Percentiles rank a stretch among this genome's conserved stretches.
Evolutionary conservation across 2,329 filamentous ascomycete species (phyloP).

Genomic region (Mycocentrospora acerina): DNA sequence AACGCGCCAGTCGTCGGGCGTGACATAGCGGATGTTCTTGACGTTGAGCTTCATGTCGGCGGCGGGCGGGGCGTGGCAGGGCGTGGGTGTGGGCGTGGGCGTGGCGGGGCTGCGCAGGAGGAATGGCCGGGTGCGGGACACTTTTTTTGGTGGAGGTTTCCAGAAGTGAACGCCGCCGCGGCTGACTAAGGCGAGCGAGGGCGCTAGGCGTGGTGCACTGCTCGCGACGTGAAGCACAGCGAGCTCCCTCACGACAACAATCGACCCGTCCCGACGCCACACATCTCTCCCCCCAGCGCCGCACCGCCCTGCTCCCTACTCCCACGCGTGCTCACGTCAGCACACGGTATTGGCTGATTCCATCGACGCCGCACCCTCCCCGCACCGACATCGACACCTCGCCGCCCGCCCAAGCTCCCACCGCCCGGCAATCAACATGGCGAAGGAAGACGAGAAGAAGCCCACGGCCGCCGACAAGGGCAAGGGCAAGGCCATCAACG

Average conservation of each 20-base stretch:
- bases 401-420: constrained; percentile 40
- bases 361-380: constrained; percentile 14
- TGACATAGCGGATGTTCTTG: constrained; percentile 88
- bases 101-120: constrained; percentile 9
- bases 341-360: constrained; percentile 1
- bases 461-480: constrained; percentile 86
- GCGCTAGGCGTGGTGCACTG: constrained; percentile 2
- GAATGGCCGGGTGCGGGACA: constrained; percentile 6
- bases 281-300: constrained; percentile 15
- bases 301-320: neutral
- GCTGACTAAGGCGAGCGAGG: too few relatives aligned
- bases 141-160: constrained; percentile 29
- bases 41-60: constrained; percentile 87
- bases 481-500: constrained; percentile 86
- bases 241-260: constrained; percentile 36
- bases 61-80: constrained; percentile 5
- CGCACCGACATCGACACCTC: constrained; percentile 22
- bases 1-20: constrained; percentile 90
- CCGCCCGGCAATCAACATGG: constrained; percentile 63
- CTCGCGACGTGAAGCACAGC: constrained; percentile 10
- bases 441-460: constrained; percentile 86
- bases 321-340: neutral
- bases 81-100: constrained; percentile 10
- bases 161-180: constrained; percentile 12
- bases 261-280: constrained; percentile 17